Conservation (phyloP, 208 protist genomes). For the Herpetomonas muscarum region DNA sequence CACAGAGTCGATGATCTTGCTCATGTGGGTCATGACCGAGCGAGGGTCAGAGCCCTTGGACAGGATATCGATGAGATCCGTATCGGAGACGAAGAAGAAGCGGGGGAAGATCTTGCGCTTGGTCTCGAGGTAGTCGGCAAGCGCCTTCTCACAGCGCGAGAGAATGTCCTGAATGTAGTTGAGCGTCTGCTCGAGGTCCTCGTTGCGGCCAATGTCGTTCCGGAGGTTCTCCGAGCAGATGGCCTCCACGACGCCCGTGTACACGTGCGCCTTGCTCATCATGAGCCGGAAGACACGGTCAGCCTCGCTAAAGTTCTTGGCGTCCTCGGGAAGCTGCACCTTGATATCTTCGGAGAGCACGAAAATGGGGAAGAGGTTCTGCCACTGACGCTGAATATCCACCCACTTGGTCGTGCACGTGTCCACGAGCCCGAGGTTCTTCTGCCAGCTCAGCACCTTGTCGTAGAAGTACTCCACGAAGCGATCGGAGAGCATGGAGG, state of each 20-base stretch:
- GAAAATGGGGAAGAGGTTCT: conserved; percentile 98
- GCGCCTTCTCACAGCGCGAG: conserved; percentile 95
- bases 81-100: conserved; percentile 96
- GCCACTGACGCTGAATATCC: conserved; percentile 96
- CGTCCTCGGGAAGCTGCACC: conserved; percentile 96
- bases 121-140: conserved; percentile 97
- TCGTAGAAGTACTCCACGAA: conserved; percentile 97
- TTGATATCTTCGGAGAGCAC: conserved; percentile 97
- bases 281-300: conserved; percentile 88
- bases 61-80: conserved; percentile 98
- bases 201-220: conserved; percentile 81
- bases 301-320: conserved; percentile 92
- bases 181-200: conserved; percentile 88
- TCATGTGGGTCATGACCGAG: conserved; percentile 95
- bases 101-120: conserved; percentile 98
- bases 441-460: conserved; percentile 94
- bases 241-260: conserved; percentile 90
- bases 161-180: conserved; percentile 92
- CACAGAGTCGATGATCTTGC: conserved; percentile 96
- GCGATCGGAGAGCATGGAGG: conserved; percentile 94
- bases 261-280: conserved; percentile 91
- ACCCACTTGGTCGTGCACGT: conserved; percentile 95
- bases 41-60: conserved; percentile 94
- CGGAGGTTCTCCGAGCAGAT: conserved; percentile 81
- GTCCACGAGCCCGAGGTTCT: conserved; percentile 94